Base-by-base conservation (phyloP, 2,329 filamentous ascomycete species). In the Penicillium sp. region DNA sequence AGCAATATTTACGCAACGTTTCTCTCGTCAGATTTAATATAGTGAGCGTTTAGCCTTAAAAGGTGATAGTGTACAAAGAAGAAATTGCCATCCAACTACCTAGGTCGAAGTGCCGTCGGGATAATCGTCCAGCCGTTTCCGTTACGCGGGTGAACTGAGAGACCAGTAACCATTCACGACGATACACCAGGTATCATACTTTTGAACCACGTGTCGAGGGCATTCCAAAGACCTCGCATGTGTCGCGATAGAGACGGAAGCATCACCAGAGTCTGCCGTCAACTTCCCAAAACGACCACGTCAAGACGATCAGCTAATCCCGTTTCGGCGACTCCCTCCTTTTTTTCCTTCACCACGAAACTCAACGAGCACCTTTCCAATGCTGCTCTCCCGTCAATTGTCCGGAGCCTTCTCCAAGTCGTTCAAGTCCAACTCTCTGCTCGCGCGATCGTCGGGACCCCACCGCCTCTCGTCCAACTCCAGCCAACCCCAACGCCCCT, bases 331-430 rank as follows among this genome's bases (percentile, higher is more conserved):
- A 38, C 39, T 36, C 48, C 50, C 53, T 55, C 50, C 54, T 55
- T 55, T 55, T 50, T 50, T n/a, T 31, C 35, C 50, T 48, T 28
- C 25, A 36, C 25, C 36, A 28, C 27, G 27, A 28, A 42, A 31
- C 24, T 6, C 35, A 38, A 30, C 28, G 10, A 16, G 4, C 35
- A 38, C 20, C 28, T 30, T 38, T 38, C 35, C 35, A 38, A 38
- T 38, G 35, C 35, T 38, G 16, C 20, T 38, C 35, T 38, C 35
- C 20, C 58, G 60, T 51, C 55, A 48, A 40, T 44, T 54, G 31
- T 13, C 53, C 22, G 58, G 58, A 53, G 49, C 50, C 24, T 28
- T 58, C 57, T 56, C 57, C 55, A 55, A 53, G 46, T 49, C 58
- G 2, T 38, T 43, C 46, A 39, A 25, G 13, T 49, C 33, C 30